These are phyloP conservation scores for Ramaria sp. DNA, from an alignment of 768 basidiomycete species.

Conservation along the genomic window DNA sequence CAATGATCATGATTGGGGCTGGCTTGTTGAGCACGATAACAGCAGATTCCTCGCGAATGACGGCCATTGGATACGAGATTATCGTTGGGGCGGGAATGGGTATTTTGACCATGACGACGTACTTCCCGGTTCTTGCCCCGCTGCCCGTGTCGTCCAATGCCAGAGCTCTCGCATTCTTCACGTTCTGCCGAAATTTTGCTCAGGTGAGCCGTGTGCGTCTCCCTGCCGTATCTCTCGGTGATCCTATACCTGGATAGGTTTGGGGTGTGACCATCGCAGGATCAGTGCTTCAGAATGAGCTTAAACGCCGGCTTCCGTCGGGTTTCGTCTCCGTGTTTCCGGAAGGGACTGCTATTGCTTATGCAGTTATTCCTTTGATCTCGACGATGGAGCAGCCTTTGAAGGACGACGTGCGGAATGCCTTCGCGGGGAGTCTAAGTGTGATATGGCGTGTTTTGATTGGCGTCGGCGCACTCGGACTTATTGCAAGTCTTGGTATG, in stretches of 20 bases:
- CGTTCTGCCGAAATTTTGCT: constrained; percentile 1
- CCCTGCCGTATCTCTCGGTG: background rate
- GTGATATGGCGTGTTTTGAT: constrained; percentile 23
- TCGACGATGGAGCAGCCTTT: constrained; percentile 17
- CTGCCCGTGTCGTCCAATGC: constrained; percentile 16
- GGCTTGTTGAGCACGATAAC: constrained; percentile 25
- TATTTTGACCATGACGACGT: constrained; percentile 17
- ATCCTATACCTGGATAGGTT: constrained; percentile 13
- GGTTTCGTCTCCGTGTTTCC: constrained; percentile 17
- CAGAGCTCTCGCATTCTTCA: constrained; percentile 16
- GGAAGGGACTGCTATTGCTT: constrained; percentile 16
- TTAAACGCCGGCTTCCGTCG: constrained; percentile 19
- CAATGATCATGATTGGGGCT: constrained; percentile 20
- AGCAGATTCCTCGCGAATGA: constrained; percentile 16
- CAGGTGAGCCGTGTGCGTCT: constrained; percentile 3
- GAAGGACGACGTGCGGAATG: constrained; percentile 17
- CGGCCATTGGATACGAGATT: constrained; percentile 17
- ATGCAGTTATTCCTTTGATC: constrained; percentile 20
- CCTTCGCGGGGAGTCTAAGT: constrained; percentile 20
- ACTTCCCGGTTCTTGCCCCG: constrained; percentile 27
- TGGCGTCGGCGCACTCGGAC: constrained; percentile 19
- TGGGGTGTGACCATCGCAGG: constrained; percentile 25
- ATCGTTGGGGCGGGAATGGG: constrained; percentile 19
- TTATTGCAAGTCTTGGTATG: constrained; percentile 23
- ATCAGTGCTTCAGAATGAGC: constrained; percentile 26